Evolutionary conservation across 2,329 filamentous ascomycete genomes (phyloP).

Genomic region (Apiospora rasikravindrae): DNA sequence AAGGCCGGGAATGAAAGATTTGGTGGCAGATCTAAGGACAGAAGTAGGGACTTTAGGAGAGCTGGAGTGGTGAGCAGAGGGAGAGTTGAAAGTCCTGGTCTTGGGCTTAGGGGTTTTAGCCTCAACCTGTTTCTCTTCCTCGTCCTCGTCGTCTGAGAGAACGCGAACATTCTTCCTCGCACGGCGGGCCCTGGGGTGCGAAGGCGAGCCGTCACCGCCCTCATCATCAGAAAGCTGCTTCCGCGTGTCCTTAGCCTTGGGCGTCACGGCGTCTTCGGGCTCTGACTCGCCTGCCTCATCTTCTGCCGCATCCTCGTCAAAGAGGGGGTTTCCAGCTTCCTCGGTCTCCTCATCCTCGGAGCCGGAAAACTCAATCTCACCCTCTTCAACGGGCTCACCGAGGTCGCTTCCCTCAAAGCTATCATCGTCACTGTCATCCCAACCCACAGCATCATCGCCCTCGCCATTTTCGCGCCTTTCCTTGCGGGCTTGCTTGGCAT

Average conservation of each 20-base stretch:
- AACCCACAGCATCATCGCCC: conserved; percentile 58
- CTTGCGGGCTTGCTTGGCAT: conserved; percentile 68
- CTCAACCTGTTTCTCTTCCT: conserved; percentile 55
- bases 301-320: conserved; percentile 44
- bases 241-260: conserved; percentile 28
- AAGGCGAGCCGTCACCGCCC: conserved; percentile 47
- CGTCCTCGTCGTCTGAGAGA: conserved; percentile 72
- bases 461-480: conserved; percentile 48
- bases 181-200: conserved; percentile 37
- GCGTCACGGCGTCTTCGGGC: conserved; percentile 26
- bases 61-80: conserved; percentile 45
- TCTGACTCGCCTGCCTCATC: conserved; percentile 40
- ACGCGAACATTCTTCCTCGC: conserved; percentile 56
- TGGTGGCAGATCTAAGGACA: conserved; percentile 70
- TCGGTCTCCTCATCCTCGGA: conserved; percentile 46
- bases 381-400: conserved; percentile 47
- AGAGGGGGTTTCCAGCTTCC: conserved; percentile 29
- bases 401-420: conserved; percentile 45
- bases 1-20: conserved; percentile 72
- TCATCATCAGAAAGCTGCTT: conserved; percentile 46
- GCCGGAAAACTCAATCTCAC: conserved; percentile 40
- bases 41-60: conserved; percentile 66
- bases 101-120: conserved; percentile 57
- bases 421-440: conserved; percentile 60
- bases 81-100: conserved; percentile 45